A percentile compares a stretch with the other conserved stretches of the same genome.
Conservation (phyloP, 306 rosid species). For the apple (Malus domestica) region DNA sequence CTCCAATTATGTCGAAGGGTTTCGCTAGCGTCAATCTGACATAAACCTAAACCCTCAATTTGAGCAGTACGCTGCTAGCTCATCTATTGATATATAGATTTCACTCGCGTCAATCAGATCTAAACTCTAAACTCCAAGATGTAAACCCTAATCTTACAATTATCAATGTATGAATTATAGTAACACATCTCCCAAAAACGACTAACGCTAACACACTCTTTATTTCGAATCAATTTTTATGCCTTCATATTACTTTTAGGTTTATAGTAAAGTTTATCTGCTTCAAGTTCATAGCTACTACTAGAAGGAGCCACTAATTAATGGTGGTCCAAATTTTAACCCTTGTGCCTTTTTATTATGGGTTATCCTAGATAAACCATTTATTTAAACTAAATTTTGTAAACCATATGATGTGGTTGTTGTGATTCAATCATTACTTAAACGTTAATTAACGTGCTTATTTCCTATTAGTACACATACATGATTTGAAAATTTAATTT, state of each 20-base stretch:
- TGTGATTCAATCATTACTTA: too few species aligned
- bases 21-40: background rate
- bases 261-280: background rate
- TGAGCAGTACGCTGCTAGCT: background rate
- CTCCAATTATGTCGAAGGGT: background rate
- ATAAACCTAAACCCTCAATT: too few species aligned
- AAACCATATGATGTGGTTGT: too few species aligned
- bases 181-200: too few species aligned
- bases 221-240: background rate
- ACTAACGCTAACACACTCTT: background rate
- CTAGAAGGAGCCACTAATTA: background rate
- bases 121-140: too few species aligned
- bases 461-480: too few species aligned
- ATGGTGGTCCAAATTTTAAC: constrained; percentile 6
- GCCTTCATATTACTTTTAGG: background rate
- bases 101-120: background rate
- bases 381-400: too few species aligned
- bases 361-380: too few species aligned
- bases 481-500: too few species aligned
- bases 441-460: too few species aligned
- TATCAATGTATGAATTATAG: background rate
- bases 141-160: too few species aligned
- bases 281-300: background rate
- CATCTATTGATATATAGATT: background rate
- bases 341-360: background rate